A percentile compares a stretch with the other conserved stretches of the same genome.
These are phyloP conservation scores for Aspergillus persii DNA, from an alignment of 2,329 filamentous ascomycete genomes.

Conservation along the genomic window DNA sequence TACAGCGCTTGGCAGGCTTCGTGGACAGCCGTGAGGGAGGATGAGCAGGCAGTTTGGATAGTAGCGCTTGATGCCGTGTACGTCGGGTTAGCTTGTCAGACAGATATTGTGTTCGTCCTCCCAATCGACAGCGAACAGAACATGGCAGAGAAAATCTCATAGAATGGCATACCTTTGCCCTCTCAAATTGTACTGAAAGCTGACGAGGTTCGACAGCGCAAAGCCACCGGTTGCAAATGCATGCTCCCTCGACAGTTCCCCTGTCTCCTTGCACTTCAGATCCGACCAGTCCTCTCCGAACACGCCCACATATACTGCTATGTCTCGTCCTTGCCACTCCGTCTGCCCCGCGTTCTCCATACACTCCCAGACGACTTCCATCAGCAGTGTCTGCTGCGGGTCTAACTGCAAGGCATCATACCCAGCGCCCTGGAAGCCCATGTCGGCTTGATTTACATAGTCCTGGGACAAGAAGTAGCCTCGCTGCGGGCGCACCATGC, in stretches of 20 bases:
- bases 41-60: constrained; percentile 43
- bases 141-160: background rate
- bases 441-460: constrained; percentile 22
- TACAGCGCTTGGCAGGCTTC: constrained; percentile 26
- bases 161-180: constrained; percentile 12
- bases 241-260: constrained; percentile 1
- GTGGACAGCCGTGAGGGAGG: constrained; percentile 36
- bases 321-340: constrained; percentile 26
- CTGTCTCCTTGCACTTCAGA: constrained; percentile 8
- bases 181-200: constrained; percentile 26
- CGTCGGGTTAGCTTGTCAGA: background rate
- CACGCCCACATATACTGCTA: constrained; percentile 21
- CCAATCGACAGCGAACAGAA: background rate
- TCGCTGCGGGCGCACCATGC: background rate
- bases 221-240: constrained; percentile 6
- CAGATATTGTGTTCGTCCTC: too few relatives aligned
- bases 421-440: constrained; percentile 21
- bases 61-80: constrained; percentile 20
- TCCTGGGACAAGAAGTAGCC: constrained; percentile 26
- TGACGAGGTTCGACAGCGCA: constrained; percentile 14
- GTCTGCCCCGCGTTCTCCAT: constrained; percentile 27
- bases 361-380: constrained; percentile 31
- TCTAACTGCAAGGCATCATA: constrained; percentile 22
- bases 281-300: constrained; percentile 21
- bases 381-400: constrained; percentile 29